Evolutionary conservation across 768 basidiomycete species (phyloP), one percentile per base, ranked within the genome.

Genomic region (Rhodotorula sphaerocarpa): DNA sequence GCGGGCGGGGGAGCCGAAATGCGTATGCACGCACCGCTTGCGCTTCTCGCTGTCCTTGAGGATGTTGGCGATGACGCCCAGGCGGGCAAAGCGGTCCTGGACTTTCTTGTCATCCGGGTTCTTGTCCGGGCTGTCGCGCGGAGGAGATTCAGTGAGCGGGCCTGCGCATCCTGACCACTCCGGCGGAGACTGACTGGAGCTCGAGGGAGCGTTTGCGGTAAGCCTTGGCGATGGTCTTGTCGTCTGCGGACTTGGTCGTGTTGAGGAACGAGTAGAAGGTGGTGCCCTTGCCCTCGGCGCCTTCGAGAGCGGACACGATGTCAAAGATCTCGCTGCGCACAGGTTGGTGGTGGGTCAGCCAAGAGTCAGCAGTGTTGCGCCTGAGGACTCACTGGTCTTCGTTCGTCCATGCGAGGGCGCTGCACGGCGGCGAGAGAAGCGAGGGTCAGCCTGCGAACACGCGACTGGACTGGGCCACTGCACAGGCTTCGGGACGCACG

Each of bases 191-290:
- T 72, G 70, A 96, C 92, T 97, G 93, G 50, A 93, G 79, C 67
- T 82, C 79, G 72, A 95, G 82, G 73, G 90, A 91, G 77, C 88
- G 85, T 76, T 85, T 95, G 70, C 91, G 79, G 78, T 95, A 97
- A 7, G 92, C 90, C 74, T 86, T 89, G 53, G 81, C 82, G 69
- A 97, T 89, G 66, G 93, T 88, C 31, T 80, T 65, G 9, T 83
- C 82, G 21, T 83, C 78, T 1, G 91, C 92, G 1, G 84, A 83
- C 7, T 84, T 76, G 5, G 88, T 78, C 2, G 95, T 82, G 61
- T 87, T 86, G 47, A 99, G 78, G 84, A 87, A 93, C 16, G 89
- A 88, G 78, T 99, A 99, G 78, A 97, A 99, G 0, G 84, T 88
- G n/a, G 86, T 89, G 36, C 86, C 89, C 73, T 87, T 91, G 64